These are phyloP conservation scores for Trichoderma semiorbis DNA, from an alignment of 2,329 filamentous ascomycete genomes.

Conservation along the genomic window DNA sequence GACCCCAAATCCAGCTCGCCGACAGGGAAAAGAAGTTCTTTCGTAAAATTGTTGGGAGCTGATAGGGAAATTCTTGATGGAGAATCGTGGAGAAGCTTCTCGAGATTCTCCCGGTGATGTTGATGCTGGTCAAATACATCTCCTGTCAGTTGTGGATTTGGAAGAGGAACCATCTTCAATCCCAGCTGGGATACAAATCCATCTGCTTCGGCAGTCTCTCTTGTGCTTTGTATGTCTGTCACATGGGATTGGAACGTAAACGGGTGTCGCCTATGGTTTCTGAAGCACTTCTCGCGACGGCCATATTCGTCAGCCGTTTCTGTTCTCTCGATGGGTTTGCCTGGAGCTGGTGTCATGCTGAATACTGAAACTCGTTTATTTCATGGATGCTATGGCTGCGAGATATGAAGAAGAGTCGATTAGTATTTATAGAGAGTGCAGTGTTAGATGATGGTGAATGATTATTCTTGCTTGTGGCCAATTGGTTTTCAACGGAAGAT, in stretches of 20 bases:
- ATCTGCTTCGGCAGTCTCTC: conserved; percentile 9
- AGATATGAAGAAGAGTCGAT: neutral
- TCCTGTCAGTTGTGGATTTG: neutral
- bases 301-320: conserved; percentile 28
- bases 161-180: conserved; percentile 11
- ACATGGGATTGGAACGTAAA: conserved; percentile 30
- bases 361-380: neutral
- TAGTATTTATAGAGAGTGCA: neutral
- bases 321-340: neutral
- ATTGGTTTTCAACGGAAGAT: neutral
- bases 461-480: neutral
- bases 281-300: conserved; percentile 27
- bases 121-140: neutral
- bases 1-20: conserved; percentile 28
- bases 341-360: neutral
- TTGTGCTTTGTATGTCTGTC: conserved; percentile 21
- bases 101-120: neutral
- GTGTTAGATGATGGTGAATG: neutral
- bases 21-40: conserved; percentile 21
- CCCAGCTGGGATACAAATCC: conserved; percentile 25
- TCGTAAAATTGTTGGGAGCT: neutral
- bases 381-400: neutral
- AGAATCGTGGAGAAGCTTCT: neutral
- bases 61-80: neutral
- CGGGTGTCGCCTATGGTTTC: conserved; percentile 23